Percentiles rank a stretch among this genome's conserved stretches.
Conservation (phyloP, 2,329 filamentous ascomycete species). For the Conoideocrella luteorostrata region DNA sequence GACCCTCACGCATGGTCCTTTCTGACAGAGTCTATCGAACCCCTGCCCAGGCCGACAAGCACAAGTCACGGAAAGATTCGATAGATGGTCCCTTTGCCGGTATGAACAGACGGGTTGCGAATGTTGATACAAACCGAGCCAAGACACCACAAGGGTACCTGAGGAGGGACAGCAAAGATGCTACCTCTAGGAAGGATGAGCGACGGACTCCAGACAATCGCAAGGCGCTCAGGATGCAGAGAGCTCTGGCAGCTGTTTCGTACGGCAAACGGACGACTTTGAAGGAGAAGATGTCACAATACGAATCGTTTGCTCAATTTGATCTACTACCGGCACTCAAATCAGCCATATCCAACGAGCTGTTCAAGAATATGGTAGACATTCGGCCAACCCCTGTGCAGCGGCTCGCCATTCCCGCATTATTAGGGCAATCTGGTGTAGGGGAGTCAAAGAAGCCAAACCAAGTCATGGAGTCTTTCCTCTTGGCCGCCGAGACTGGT, state of each 20-base stretch:
- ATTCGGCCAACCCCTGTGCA: constrained; percentile 84
- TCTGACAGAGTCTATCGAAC: constrained; percentile 45
- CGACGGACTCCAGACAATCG: constrained; percentile 31
- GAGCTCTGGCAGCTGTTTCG: constrained; percentile 65
- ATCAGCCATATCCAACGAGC: constrained; percentile 65
- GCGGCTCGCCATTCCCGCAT: constrained; percentile 74
- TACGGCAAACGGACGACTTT: constrained; percentile 58
- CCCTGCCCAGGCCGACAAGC: constrained; percentile 27
- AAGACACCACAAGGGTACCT: constrained; percentile 11
- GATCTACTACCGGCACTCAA: constrained; percentile 65
- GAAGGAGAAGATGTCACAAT: constrained; percentile 52
- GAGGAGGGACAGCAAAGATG: constrained; percentile 17
- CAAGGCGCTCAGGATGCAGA: constrained; percentile 94
- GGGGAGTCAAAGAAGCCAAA: constrained; percentile 23
- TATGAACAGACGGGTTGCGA: constrained; percentile 50
- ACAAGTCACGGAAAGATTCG: constrained; percentile 29
- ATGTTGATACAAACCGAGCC: constrained; percentile 22
- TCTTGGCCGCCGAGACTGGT: constrained; percentile 91
- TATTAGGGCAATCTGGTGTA: constrained; percentile 52
- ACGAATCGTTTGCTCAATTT: constrained; percentile 78
- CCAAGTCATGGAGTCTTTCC: constrained; percentile 47
- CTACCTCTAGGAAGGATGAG: constrained; percentile 22
- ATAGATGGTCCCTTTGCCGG: constrained; percentile 45
- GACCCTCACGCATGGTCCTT: constrained; percentile 52
- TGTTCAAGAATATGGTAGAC: constrained; percentile 66